A percentile compares a stretch with the other conserved stretches of the same genome.
Conservation (phyloP, 179 eudicot genomes). For the Beta lomatogona region DNA sequence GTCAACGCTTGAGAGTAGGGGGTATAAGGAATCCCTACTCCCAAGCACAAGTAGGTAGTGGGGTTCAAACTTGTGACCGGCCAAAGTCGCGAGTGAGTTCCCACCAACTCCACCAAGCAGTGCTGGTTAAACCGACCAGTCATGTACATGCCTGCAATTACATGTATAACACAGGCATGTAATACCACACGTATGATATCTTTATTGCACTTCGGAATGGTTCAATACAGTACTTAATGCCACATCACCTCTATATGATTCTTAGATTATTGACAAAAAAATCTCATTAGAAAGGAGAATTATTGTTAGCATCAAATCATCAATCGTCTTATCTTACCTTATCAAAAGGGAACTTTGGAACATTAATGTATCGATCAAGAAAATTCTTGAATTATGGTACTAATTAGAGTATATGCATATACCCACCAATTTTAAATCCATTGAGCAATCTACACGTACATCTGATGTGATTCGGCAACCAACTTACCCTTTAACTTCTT, state of each 20-base stretch:
- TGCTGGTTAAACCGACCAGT: too few species aligned
- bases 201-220: too few species aligned
- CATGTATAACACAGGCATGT: too few species aligned
- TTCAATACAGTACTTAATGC: too few species aligned
- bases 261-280: constrained; percentile 12
- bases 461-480: constrained; percentile 5
- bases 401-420: background rate
- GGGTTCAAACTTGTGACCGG: too few species aligned
- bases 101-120: too few species aligned
- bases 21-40: too few species aligned
- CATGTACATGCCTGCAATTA: too few species aligned
- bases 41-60: too few species aligned
- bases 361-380: background rate
- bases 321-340: constrained; percentile 13
- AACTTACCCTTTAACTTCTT: background rate
- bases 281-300: background rate
- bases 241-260: background rate
- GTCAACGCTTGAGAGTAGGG: too few species aligned
- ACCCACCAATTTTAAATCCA: background rate
- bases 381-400: background rate
- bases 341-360: constrained; percentile 16
- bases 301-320: background rate
- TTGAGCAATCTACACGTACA: constrained; percentile 1
- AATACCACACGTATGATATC: too few species aligned
- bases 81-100: too few species aligned